phyloP scores from a whole-genome alignment of 2,329 filamentous ascomycete genomes.

The Hypocrella siamensis region DNA sequence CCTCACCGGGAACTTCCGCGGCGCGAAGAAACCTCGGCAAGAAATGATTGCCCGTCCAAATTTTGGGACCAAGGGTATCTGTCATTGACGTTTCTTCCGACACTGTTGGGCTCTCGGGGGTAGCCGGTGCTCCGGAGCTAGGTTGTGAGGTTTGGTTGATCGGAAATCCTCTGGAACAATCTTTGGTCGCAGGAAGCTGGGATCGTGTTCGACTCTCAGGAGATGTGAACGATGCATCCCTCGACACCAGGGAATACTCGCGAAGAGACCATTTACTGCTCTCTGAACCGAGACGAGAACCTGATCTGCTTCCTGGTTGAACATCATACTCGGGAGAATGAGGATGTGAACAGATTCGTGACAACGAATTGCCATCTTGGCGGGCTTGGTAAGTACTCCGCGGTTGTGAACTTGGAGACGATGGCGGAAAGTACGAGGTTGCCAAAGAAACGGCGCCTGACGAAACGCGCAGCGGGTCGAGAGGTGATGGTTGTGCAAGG shows the following conservation, averaged over 20 bases:
- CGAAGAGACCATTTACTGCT: slow-evolving; percentile 20
- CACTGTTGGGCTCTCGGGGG: slow-evolving; percentile 11
- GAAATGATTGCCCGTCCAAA: slow-evolving; percentile 54
- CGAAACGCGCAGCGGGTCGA: slow-evolving; percentile 28
- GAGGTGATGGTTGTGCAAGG: slow-evolving; percentile 26
- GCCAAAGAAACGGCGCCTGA: slow-evolving; percentile 21
- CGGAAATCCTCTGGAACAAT: slow-evolving; percentile 12
- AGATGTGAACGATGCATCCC: slow-evolving; percentile 19
- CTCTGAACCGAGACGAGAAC: slow-evolving; percentile 20
- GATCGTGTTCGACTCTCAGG: slow-evolving; percentile 18
- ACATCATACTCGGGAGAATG: slow-evolving; percentile 29
- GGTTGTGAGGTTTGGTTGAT: slow-evolving; percentile 12
- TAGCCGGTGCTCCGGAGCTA: slow-evolving; percentile 12
- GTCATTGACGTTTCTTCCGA: slow-evolving; percentile 34
- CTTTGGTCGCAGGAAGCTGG: slow-evolving; percentile 21
- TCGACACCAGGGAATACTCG: slow-evolving; percentile 30
- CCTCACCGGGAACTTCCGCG: slow-evolving; percentile 59
- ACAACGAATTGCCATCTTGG: slow-evolving; percentile 21
- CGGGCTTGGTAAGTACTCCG: slow-evolving; percentile 30
- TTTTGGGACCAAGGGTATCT: slow-evolving; percentile 49
- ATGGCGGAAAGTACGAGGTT: slow-evolving; percentile 31
- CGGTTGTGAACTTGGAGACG: slow-evolving; percentile 23
- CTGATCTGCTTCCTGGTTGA: slow-evolving; percentile 17
- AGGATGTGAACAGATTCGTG: slow-evolving; percentile 24
- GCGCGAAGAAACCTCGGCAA: slow-evolving; percentile 48